Base-by-base conservation (phyloP, 2,329 filamentous ascomycete species). In the Fusarium subtropicale region DNA sequence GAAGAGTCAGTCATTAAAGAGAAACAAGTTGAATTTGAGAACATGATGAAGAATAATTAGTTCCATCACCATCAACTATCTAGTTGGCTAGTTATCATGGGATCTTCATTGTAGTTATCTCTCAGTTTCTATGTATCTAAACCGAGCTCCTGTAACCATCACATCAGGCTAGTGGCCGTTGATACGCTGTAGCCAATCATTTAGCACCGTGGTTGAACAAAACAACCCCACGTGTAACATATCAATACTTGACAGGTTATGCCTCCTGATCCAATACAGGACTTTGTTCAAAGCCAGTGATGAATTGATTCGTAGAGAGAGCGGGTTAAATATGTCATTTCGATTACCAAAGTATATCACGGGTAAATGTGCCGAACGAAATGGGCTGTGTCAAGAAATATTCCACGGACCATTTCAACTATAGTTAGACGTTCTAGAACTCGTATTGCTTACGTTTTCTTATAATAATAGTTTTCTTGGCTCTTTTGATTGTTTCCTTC, bases 151-250 rank as follows among this genome's bases (percentile, higher is more conserved):
- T 36, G 34, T 34, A 12, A 63, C 63, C 58, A 45, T 51, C 39
- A 44, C 30, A 36, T 38, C 24, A 38, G 31, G 46, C 38, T 63
- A 63, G 51, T 22, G 28, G 7, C 48, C 28, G 52, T 48, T 26
- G 20, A 63, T 63, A 63, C 58, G 58, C 58, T 56, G 38, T 36
- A 44, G 44, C 72, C 72, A 74, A 74, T 74, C 72, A 65, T 56
- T 64, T 48, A 42, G 16, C 70, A 74, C 60, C 72, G 70, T 74
- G 71, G 44, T 30, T 38, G 22, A 24, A 57, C 61, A 36, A 30
- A n/a, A 36, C 16, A 18, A 44, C 53, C 52, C 68, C 72, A 74
- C 72, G 72, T 74, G 72, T 55, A 26, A 52, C 33, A 38, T 34
- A 33, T 22, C 30, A 31, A 54, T 54, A 63, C 16, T 52, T 56